Evolutionary conservation across 805 yeast species (phyloP), one percentile per base, ranked within the genome.

Genomic region (Hanseniaspora meyeri): DNA sequence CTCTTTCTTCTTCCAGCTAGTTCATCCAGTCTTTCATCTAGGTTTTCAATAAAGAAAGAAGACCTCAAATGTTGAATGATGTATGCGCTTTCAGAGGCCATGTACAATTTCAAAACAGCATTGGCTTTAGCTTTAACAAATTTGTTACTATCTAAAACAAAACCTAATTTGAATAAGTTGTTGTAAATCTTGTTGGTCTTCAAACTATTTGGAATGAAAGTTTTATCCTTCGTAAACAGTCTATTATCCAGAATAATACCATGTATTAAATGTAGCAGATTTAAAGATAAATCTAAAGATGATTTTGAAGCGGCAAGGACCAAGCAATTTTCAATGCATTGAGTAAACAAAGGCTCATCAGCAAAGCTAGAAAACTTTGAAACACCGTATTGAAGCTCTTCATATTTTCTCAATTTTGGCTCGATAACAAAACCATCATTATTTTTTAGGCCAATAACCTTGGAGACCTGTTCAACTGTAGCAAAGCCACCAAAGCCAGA

Each of bases 221-320:
- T 56, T 10, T 64, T 57, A 1, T 80, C 83, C 60, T 72, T 66
- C 2, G 70, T 60, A 31, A 61, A 48, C 10, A 57, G 55, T 58
- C 76, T 81, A 54, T 75, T 75, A 63, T 81, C 84, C 32, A 70
- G 62, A 19, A 85, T 63, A 8, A 82, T 71, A 6, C 86, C 90
- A 69, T 85, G 88, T 2, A 83, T 60, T 51, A 86, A 71, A 65
- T 85, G 93, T 40, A 86, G 71, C n/a, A 82, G 63, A 45, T 79
- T 80, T 17, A 80, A 77, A 38, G 83, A 66, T 62, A 72, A 82
- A 0, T 78, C 70, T 55, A 82, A 84, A 54, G 79, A 77, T 0
- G 74, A 72, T 0, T 71, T 68, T 50, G 74, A 74, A 24, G 82
- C 68, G 0, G 85, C 74, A 42, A 73, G 72, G 52, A 77, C 78